Conservation (phyloP, 169 alveolate genomes). For the Amoebophrya sp. region DNA sequence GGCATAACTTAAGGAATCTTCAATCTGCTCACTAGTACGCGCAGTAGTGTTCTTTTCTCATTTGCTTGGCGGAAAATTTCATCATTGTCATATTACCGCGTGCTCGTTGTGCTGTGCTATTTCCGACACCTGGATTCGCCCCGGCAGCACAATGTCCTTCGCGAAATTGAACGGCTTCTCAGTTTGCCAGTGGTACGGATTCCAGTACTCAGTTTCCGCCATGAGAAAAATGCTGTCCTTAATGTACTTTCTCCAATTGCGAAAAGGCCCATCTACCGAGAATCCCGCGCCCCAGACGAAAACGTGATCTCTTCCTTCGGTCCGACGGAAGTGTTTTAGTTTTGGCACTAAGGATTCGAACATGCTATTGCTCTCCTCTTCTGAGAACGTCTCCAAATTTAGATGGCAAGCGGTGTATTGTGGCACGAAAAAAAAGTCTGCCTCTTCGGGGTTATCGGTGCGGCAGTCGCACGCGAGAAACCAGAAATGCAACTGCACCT, state of each 20-base stretch:
- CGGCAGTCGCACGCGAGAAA: slow-evolving; percentile 45
- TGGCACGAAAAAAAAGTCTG: slow-evolving; percentile 49
- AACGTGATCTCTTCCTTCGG: slow-evolving; percentile 43
- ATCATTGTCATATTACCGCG: not conserved
- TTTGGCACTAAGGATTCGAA: slow-evolving; percentile 13
- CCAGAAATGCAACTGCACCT: slow-evolving; percentile 43
- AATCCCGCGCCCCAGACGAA: slow-evolving; percentile 47
- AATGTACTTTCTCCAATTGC: slow-evolving; percentile 34
- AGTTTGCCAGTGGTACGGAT: slow-evolving; percentile 32
- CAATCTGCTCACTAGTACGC: no score
- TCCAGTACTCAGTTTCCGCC: slow-evolving; percentile 44
- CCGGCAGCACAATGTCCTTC: slow-evolving; percentile 34
- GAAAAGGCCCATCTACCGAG: slow-evolving; percentile 43
- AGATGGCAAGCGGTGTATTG: slow-evolving; percentile 46
- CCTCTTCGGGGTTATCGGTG: slow-evolving; percentile 42
- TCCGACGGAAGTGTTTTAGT: slow-evolving; percentile 28
- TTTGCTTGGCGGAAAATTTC: no score
- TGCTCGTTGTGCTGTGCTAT: not conserved
- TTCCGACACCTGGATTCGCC: not conserved
- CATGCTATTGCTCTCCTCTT: not conserved
- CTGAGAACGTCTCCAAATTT: slow-evolving; percentile 38
- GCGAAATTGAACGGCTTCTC: slow-evolving; percentile 21
- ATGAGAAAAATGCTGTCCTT: slow-evolving; percentile 34
- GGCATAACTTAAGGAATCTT: no score
- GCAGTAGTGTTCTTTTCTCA: no score